Percentiles rank a stretch among this genome's conserved stretches.
Conservation (phyloP, 1,139 yeast species). For the Pichia kudriavzevii region DNA sequence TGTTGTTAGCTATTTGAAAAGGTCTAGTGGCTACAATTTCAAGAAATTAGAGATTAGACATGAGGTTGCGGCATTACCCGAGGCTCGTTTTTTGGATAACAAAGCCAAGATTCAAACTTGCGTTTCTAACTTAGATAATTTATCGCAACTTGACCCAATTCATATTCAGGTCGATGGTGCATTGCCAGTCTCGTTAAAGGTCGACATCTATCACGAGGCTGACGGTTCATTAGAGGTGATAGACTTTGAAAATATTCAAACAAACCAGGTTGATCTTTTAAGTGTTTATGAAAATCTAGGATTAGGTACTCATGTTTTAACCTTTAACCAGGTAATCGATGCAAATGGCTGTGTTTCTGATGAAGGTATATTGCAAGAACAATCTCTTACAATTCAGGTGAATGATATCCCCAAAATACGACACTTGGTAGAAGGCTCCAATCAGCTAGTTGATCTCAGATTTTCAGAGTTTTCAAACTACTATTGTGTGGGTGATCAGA, state of each 20-base stretch:
- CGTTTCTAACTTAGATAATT: slow-evolving; percentile 36
- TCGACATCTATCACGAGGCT: slow-evolving; percentile 24
- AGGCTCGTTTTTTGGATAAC: slow-evolving; percentile 28
- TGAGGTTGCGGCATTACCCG: slow-evolving; percentile 55
- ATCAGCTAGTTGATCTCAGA: slow-evolving; percentile 15
- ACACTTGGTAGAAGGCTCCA: slow-evolving; percentile 24
- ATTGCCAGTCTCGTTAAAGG: slow-evolving; percentile 45
- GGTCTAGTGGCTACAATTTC: slow-evolving; percentile 23
- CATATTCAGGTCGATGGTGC: slow-evolving; percentile 49
- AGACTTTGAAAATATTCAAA: slow-evolving; percentile 16
- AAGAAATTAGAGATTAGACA: slow-evolving; percentile 46
- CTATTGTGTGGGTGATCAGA: slow-evolving; percentile 90
- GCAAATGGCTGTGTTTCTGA: slow-evolving; percentile 57
- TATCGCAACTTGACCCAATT: slow-evolving; percentile 39
- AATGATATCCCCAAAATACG: slow-evolving; percentile 71
- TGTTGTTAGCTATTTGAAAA: slow-evolving; percentile 29
- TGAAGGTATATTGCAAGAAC: slow-evolving; percentile 28
- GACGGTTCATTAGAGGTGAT: slow-evolving; percentile 19
- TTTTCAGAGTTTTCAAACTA: slow-evolving; percentile 33
- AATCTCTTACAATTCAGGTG: slow-evolving; percentile 34
- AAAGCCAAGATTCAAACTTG: slow-evolving; percentile 41
- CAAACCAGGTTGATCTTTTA: slow-evolving; percentile 18
- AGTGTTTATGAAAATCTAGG: slow-evolving; percentile 24
- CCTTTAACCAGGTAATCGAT: slow-evolving; percentile 53
- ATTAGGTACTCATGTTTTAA: slow-evolving; percentile 50